These are phyloP conservation scores for Globisporangium paddicum DNA, from an alignment of 352 stramenopile species.

Conservation along the genomic window DNA sequence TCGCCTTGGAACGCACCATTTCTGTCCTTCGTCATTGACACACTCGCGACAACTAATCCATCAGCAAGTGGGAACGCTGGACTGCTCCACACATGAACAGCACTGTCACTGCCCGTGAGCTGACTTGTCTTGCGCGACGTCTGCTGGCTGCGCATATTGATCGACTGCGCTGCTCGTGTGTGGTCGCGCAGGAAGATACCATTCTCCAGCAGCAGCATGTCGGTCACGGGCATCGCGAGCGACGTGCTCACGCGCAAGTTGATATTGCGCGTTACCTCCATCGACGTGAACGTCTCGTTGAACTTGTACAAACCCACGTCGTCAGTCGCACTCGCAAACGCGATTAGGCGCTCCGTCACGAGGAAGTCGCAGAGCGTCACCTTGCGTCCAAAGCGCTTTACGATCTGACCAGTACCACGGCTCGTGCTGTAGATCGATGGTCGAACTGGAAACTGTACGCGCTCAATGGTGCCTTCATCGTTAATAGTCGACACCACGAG, in stretches of 20 bases:
- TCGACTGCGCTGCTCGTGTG: slow-evolving; percentile 26
- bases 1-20: slow-evolving; percentile 9
- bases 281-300: slow-evolving; percentile 10
- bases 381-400: slow-evolving; percentile 2
- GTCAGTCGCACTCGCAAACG: slow-evolving; percentile 1
- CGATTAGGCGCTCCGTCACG: slow-evolving; percentile 6
- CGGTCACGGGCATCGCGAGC: slow-evolving; percentile 7
- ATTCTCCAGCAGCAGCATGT: slow-evolving; percentile 16
- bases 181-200: slow-evolving; percentile 28
- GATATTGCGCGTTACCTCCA: slow-evolving; percentile 11
- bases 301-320: slow-evolving; percentile 15
- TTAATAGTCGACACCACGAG: slow-evolving; percentile 7
- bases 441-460: slow-evolving; percentile 9
- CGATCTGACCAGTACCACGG: neutral
- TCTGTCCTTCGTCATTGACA: slow-evolving; percentile 8
- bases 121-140: slow-evolving; percentile 24
- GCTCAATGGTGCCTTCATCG: neutral
- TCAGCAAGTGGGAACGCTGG: slow-evolving; percentile 21
- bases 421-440: neutral
- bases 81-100: slow-evolving; percentile 4
- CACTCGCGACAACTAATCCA: slow-evolving; percentile 24
- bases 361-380: slow-evolving; percentile 3
- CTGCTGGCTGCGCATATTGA: slow-evolving; percentile 44
- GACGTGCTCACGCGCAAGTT: slow-evolving; percentile 15
- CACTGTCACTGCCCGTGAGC: neutral